These are phyloP conservation scores for Knufia petricola DNA, from an alignment of 2,329 filamentous ascomycete species.

Conservation along the genomic window DNA sequence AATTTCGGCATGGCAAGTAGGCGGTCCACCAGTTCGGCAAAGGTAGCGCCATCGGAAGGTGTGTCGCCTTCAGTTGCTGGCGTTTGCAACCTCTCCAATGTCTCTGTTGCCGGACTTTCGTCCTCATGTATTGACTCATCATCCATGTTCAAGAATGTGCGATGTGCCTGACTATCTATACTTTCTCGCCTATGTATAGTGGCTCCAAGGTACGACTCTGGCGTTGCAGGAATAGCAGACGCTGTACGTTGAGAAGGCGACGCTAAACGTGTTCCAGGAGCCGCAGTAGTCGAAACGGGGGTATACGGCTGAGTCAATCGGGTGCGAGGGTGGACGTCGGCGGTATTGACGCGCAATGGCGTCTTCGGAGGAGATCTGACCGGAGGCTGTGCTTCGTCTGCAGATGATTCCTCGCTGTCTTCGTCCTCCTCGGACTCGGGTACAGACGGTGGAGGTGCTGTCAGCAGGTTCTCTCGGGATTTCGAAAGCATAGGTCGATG, in stretches of 20 bases:
- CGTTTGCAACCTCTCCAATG: constrained; percentile 5
- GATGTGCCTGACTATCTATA: constrained; percentile 18
- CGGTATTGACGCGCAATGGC: constrained; percentile 18
- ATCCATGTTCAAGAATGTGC: constrained; percentile 25
- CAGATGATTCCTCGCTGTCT: constrained; percentile 12
- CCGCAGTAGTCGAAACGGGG: constrained; percentile 18
- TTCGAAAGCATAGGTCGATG: background rate
- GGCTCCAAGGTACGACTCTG: constrained; percentile 20
- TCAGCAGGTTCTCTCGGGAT: constrained; percentile 4
- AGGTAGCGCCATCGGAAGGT: constrained; percentile 30
- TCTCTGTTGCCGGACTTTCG: constrained; percentile 6
- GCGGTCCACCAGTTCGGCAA: constrained; percentile 73
- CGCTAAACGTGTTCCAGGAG: constrained; percentile 11
- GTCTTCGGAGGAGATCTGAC: constrained; percentile 10
- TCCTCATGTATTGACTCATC: constrained; percentile 17
- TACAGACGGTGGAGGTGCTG: constrained; percentile 12
- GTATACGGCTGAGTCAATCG: constrained; percentile 16
- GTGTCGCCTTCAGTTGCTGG: constrained; percentile 23
- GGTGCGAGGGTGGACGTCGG: constrained; percentile 7
- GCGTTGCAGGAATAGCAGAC: constrained; percentile 18
- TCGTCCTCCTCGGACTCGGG: constrained; percentile 19
- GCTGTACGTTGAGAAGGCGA: constrained; percentile 11
- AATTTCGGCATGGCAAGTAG: constrained; percentile 72
- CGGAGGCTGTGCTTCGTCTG: constrained; percentile 13
- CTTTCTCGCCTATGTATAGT: constrained; percentile 19